Evolutionary conservation across 495 filamentous ascomycete species (phyloP).

Genomic region (Daldinia decipiens): DNA sequence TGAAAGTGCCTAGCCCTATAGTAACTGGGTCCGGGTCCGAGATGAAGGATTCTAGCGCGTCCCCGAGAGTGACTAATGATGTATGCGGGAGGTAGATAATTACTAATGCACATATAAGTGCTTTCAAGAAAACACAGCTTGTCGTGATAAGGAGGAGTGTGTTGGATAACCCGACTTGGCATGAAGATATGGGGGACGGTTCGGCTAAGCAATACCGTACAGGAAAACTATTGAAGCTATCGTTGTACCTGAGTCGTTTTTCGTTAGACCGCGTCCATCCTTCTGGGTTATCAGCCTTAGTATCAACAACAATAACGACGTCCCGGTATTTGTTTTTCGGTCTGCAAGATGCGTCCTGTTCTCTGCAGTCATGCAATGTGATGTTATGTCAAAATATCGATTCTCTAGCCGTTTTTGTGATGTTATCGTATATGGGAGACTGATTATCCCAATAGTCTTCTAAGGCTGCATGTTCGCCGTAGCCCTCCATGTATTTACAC

Average conservation of each 20-base stretch:
- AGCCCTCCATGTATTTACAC: background rate
- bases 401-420: background rate
- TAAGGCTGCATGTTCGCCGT: background rate
- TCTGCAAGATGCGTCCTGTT: background rate
- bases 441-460: background rate
- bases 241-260: background rate
- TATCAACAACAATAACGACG: background rate
- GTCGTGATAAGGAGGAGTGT: background rate
- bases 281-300: background rate
- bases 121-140: background rate
- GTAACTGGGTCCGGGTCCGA: background rate
- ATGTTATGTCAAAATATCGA: background rate
- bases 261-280: background rate
- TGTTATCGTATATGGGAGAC: background rate
- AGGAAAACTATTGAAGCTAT: background rate
- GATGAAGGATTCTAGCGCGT: background rate
- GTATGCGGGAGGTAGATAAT: background rate
- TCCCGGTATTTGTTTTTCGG: background rate
- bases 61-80: background rate
- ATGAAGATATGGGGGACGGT: background rate
- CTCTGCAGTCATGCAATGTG: background rate
- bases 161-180: background rate
- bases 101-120: background rate
- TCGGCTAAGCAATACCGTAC: background rate
- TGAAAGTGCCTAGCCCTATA: background rate